These are phyloP conservation scores for Stenocarpella maydis DNA, from an alignment of 2,329 filamentous ascomycete genomes.

Conservation along the genomic window DNA sequence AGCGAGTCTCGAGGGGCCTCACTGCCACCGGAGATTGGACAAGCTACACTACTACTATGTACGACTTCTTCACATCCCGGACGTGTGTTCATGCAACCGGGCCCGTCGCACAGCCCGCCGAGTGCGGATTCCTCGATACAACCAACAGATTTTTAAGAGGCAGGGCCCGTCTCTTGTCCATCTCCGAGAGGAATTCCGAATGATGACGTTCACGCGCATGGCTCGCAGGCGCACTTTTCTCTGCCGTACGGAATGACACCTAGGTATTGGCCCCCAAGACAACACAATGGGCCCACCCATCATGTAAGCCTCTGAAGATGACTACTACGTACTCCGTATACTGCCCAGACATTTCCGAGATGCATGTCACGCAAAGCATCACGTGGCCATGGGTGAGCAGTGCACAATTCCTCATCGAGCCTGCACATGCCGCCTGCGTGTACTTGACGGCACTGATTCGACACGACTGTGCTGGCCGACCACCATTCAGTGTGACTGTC, in stretches of 20 bases:
- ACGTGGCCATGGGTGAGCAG: neutral
- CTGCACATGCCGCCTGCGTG: neutral
- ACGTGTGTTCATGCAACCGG: neutral
- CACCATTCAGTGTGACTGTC: neutral
- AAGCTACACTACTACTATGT: no score
- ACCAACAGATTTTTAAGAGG: neutral
- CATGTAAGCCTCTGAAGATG: neutral
- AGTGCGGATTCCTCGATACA: neutral
- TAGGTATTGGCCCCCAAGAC: neutral
- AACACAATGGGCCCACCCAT: neutral
- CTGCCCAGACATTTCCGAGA: neutral
- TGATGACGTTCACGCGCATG: neutral
- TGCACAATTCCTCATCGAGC: neutral
- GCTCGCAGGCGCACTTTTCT: neutral
- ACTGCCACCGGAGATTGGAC: conserved; percentile 7
- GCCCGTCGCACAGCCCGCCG: neutral
- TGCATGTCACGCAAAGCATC: neutral
- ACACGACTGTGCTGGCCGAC: neutral
- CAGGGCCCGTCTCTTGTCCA: neutral
- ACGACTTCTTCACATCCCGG: neutral
- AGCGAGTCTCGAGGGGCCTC: conserved; percentile 9
- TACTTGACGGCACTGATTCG: neutral
- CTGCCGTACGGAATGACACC: conserved; percentile 1
- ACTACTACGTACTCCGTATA: neutral
- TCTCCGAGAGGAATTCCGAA: neutral